phyloP scores from a whole-genome alignment of 2,329 filamentous ascomycete species.

The Cladosporium sp. region DNA sequence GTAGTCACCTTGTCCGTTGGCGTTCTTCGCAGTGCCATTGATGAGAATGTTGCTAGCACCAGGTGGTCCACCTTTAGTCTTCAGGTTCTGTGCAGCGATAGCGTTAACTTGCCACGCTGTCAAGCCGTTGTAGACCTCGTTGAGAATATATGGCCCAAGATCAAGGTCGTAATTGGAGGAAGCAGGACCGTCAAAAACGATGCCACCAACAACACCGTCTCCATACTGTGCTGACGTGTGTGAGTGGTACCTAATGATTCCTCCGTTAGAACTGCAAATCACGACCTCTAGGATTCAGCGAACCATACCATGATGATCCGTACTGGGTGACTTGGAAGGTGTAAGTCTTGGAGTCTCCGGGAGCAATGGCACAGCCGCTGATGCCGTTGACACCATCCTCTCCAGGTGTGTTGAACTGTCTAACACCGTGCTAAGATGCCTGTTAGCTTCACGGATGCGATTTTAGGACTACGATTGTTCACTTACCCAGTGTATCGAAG shows the following conservation, averaged over 20 bases:
- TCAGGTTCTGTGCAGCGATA: constrained; percentile 30
- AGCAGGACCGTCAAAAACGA: constrained; percentile 41
- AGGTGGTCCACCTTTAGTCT: constrained; percentile 28
- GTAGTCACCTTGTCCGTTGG: constrained; percentile 29
- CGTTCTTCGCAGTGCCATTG: constrained; percentile 38
- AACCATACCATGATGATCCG: constrained; percentile 35
- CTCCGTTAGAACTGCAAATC: not conserved
- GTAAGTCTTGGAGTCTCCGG: constrained; percentile 51
- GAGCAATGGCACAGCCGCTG: constrained; percentile 46
- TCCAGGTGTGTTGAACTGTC: constrained; percentile 51
- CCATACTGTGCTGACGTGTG: constrained; percentile 42
- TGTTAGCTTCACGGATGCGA: not conserved
- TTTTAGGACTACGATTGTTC: not conserved
- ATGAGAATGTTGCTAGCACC: constrained; percentile 42
- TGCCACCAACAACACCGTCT: constrained; percentile 38
- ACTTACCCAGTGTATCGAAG: constrained; percentile 23
- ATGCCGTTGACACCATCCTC: constrained; percentile 53
- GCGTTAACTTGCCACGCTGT: constrained; percentile 27
- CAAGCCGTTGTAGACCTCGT: constrained; percentile 27
- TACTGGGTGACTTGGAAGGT: constrained; percentile 49
- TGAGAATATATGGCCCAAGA: constrained; percentile 27
- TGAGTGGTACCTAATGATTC: constrained; percentile 32
- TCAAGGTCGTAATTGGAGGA: constrained; percentile 38
- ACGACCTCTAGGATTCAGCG: not conserved
- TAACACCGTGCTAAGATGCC: constrained; percentile 56